Percentiles rank a stretch among this genome's conserved stretches.
These are phyloP conservation scores for Suhomyces tanzawaensis DNA, from an alignment of 805 yeast genomes.

Conservation along the genomic window DNA sequence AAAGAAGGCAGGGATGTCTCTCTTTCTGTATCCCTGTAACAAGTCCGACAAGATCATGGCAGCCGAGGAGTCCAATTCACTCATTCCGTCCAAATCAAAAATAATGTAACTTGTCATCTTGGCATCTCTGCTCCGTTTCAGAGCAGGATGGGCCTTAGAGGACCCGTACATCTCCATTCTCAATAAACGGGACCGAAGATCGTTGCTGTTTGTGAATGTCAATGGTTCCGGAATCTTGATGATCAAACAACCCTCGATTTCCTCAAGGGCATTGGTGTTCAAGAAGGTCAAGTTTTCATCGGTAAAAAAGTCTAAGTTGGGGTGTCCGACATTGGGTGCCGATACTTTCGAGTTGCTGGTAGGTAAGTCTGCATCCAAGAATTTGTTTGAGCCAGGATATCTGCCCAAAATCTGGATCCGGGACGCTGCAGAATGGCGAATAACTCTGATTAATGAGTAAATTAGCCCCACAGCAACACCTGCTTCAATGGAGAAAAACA, in stretches of 20 bases:
- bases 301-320: conserved; percentile 30
- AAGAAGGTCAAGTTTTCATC: conserved; percentile 35
- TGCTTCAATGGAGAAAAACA: conserved; percentile 74
- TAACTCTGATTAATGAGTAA: conserved; percentile 74
- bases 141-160: conserved; percentile 43
- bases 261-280: conserved; percentile 37
- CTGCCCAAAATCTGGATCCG: conserved; percentile 82
- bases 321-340: neutral
- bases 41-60: conserved; percentile 34
- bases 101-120: conserved; percentile 41
- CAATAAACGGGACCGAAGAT: conserved; percentile 35
- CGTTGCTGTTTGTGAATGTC: conserved; percentile 42
- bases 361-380: conserved; percentile 40
- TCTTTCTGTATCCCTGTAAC: conserved; percentile 25
- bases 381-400: conserved; percentile 38
- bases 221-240: conserved; percentile 44
- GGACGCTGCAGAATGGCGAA: conserved; percentile 76
- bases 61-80: conserved; percentile 42
- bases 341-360: neutral
- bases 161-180: conserved; percentile 45
- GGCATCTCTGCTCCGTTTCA: conserved; percentile 31
- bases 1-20: conserved; percentile 34
- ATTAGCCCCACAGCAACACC: conserved; percentile 88
- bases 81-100: conserved; percentile 43
- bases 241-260: conserved; percentile 44